phyloP scores from a whole-genome alignment of 176 grass and related monocot genomes.

The Thalia dealbata region DNA sequence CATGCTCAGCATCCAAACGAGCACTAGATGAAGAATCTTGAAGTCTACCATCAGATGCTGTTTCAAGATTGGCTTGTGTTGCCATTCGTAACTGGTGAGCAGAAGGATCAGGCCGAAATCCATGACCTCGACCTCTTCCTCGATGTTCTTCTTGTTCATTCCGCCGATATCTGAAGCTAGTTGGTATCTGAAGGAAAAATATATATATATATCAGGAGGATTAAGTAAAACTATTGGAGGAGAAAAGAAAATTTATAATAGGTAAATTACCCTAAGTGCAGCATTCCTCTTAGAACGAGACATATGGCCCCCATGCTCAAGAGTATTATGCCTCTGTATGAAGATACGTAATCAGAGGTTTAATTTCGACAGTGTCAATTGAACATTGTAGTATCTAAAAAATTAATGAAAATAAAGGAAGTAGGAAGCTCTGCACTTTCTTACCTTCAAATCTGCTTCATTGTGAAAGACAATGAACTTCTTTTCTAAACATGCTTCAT shows the following conservation, averaged over 20 bases:
- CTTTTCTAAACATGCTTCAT: slow-evolving; percentile 68
- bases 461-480: slow-evolving; percentile 86
- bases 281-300: slow-evolving; percentile 91
- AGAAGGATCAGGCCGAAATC: slow-evolving; percentile 38
- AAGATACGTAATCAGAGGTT: slow-evolving; percentile 16
- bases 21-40: slow-evolving; percentile 13
- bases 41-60: slow-evolving; percentile 14
- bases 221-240: neutral
- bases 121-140: slow-evolving; percentile 53
- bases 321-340: slow-evolving; percentile 86
- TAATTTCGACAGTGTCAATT: neutral
- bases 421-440: neutral
- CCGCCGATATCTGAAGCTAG: slow-evolving; percentile 89
- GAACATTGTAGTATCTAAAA: neutral
- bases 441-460: slow-evolving; percentile 75
- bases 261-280: slow-evolving; percentile 58
- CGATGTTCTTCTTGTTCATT: slow-evolving; percentile 68
- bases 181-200: slow-evolving; percentile 63
- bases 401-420: neutral
- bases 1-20: slow-evolving; percentile 5
- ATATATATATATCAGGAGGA: slow-evolving; percentile 30
- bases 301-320: slow-evolving; percentile 83
- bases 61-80: slow-evolving; percentile 32
- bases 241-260: neutral
- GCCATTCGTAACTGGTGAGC: slow-evolving; percentile 25